Percentiles rank a stretch among this genome's conserved stretches.
Evolutionary conservation across 2,329 filamentous ascomycete genomes (phyloP).

Genomic region (Trichophyton benhamiae): DNA sequence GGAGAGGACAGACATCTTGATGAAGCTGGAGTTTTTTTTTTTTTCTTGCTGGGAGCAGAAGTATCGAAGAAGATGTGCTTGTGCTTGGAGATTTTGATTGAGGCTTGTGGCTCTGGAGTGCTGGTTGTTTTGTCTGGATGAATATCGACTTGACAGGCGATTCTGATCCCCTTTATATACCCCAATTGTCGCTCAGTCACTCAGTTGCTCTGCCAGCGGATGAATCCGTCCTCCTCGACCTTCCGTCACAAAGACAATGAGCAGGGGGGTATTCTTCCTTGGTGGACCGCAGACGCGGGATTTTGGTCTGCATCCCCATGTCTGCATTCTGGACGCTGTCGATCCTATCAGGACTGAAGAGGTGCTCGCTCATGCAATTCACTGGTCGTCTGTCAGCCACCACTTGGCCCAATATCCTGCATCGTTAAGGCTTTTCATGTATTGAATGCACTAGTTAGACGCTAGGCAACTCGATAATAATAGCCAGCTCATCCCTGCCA

Average conservation of each 20-base stretch:
- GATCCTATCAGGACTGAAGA: neutral
- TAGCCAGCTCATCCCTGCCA: neutral
- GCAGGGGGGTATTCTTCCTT: neutral
- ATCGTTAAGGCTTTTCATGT: neutral
- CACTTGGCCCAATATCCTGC: neutral
- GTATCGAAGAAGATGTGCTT: neutral
- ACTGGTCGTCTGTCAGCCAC: neutral
- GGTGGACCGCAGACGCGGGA: neutral
- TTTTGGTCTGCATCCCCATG: neutral
- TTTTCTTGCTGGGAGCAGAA: neutral
- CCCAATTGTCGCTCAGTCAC: too few species aligned
- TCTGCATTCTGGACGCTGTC: neutral
- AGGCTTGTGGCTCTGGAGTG: neutral
- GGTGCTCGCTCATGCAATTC: neutral
- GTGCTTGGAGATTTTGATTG: neutral
- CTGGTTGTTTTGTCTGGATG: neutral
- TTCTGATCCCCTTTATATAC: neutral
- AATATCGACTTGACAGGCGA: neutral
- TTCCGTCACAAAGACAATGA: neutral
- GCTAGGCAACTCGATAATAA: too few species aligned
- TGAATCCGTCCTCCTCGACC: neutral
- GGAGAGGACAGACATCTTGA: constrained; percentile 8
- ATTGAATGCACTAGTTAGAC: neutral
- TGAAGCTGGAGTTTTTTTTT: neutral
- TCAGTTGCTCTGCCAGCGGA: neutral